phyloP scores from a whole-genome alignment of 306 rosid species.

The Cercis canadensis region DNA sequence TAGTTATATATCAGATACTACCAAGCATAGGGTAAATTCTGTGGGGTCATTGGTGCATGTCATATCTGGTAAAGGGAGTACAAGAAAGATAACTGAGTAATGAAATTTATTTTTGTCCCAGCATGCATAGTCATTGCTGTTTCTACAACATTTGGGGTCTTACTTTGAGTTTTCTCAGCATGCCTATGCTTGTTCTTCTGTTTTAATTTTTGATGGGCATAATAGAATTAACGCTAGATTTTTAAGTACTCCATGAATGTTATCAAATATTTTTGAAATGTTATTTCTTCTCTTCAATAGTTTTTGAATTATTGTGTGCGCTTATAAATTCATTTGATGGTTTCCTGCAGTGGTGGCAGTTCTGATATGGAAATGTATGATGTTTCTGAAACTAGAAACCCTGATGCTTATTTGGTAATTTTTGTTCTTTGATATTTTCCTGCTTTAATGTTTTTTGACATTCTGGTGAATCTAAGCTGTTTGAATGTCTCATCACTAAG shows the following conservation, averaged over 20 bases:
- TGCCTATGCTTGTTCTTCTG: too few species aligned
- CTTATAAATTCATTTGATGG: conserved; percentile 37
- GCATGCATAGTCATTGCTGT: too few species aligned
- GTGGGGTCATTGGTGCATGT: too few species aligned
- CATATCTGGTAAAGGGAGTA: too few species aligned
- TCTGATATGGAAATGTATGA: conserved; percentile 66
- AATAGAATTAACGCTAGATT: background rate
- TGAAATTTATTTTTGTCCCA: too few species aligned
- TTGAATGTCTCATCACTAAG: background rate
- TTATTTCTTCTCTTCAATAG: background rate
- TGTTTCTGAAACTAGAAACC: conserved; percentile 55
- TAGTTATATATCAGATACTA: too few species aligned
- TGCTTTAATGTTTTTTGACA: conserved; percentile 4
- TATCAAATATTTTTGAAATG: background rate
- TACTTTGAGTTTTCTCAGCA: too few species aligned
- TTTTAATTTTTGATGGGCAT: too few species aligned
- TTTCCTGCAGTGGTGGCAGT: conserved; percentile 68
- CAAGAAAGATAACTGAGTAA: too few species aligned
- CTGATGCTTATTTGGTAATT: conserved; percentile 64
- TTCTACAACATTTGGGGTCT: too few species aligned
- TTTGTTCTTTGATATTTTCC: background rate
- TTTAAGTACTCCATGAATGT: background rate
- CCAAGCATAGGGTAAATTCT: too few species aligned
- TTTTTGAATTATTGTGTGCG: conserved; percentile 6
- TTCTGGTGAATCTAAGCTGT: conserved; percentile 3